These are phyloP conservation scores for Aspergillus udagawae DNA, from an alignment of 2,329 filamentous ascomycete species.

Conservation along the genomic window DNA sequence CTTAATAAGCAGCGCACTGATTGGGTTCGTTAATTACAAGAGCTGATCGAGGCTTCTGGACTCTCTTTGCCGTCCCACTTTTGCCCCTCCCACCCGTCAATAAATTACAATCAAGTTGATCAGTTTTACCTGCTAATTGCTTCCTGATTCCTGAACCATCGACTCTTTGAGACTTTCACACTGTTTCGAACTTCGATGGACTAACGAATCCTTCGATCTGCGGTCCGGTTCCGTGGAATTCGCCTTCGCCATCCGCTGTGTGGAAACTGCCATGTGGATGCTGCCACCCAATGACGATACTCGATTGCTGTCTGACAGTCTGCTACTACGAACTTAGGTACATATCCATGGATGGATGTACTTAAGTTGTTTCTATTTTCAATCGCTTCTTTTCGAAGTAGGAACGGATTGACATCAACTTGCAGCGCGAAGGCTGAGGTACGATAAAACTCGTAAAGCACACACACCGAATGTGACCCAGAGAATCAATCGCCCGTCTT, in stretches of 20 bases:
- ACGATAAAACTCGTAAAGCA: background rate
- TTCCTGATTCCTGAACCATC: background rate
- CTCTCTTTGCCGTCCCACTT: background rate
- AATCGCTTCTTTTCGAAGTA: background rate
- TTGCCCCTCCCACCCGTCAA: background rate
- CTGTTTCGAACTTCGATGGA: background rate
- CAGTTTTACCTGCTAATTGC: background rate
- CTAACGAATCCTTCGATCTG: background rate
- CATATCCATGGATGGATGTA: background rate
- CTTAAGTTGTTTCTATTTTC: background rate
- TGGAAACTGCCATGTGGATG: background rate
- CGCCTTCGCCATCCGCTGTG: background rate
- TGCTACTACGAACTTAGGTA: background rate
- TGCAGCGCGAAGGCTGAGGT: background rate
- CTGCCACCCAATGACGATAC: background rate
- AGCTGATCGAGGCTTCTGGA: background rate
- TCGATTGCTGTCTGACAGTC: background rate
- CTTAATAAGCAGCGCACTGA: background rate
- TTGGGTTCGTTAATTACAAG: background rate
- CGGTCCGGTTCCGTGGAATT: conserved; percentile 9
- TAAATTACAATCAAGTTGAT: background rate
- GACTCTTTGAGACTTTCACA: no score
- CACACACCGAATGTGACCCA: background rate
- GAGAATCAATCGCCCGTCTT: background rate
- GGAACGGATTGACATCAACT: background rate